These are phyloP conservation scores for Trichosporon coremiiforme DNA, from an alignment of 1,284 basidiomycete genomes.

Conservation along the genomic window DNA sequence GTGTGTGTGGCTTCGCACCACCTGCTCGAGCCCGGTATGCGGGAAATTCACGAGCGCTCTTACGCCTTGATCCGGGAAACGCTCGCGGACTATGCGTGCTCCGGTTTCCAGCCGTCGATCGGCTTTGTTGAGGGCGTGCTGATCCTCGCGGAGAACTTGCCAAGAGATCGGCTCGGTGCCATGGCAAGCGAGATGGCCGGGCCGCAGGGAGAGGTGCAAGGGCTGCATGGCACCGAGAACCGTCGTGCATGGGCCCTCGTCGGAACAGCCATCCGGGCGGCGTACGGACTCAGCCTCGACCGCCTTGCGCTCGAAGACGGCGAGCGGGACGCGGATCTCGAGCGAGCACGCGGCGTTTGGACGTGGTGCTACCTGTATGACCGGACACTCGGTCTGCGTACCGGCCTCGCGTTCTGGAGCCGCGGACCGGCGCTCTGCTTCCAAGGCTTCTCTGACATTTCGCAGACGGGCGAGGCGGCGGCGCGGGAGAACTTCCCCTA, in stretches of 20 bases:
- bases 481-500: constrained; percentile 55
- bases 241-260: constrained; percentile 56
- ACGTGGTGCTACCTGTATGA: constrained; percentile 59
- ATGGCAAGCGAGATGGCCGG: constrained; percentile 32
- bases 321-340: constrained; percentile 44
- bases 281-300: constrained; percentile 53
- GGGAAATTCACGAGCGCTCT: constrained; percentile 44
- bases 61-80: constrained; percentile 49
- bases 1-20: constrained; percentile 54
- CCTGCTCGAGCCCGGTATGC: constrained; percentile 40
- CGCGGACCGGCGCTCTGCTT: constrained; percentile 56
- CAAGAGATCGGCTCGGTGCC: constrained; percentile 34
- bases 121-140: constrained; percentile 57
- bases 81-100: constrained; percentile 49
- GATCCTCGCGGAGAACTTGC: constrained; percentile 54
- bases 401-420: constrained; percentile 58
- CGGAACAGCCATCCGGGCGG: constrained; percentile 54
- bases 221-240: constrained; percentile 53
- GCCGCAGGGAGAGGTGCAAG: constrained; percentile 36
- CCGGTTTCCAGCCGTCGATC: constrained; percentile 51
- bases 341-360: constrained; percentile 56
- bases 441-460: constrained; percentile 50
- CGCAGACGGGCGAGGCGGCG: constrained; percentile 51
- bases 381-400: constrained; percentile 54
- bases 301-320: constrained; percentile 50